These are phyloP conservation scores for Nigrospora oryzae DNA, from an alignment of 2,329 filamentous ascomycete genomes.

Conservation along the genomic window DNA sequence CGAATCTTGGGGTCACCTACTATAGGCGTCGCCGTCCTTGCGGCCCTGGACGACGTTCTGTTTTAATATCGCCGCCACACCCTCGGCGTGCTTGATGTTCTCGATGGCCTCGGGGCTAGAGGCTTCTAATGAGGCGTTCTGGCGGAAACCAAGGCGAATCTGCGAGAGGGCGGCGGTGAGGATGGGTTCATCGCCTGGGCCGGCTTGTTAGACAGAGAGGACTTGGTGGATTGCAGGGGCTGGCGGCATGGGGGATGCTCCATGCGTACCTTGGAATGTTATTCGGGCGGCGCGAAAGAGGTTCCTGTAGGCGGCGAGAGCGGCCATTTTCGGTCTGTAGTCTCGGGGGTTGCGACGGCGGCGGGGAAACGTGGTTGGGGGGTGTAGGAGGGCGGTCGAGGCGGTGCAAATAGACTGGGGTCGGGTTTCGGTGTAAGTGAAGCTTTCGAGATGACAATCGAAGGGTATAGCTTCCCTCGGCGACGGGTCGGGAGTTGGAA, in stretches of 20 bases:
- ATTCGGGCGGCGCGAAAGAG: conserved; percentile 73
- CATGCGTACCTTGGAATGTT: conserved; percentile 66
- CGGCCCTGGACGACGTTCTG: conserved; percentile 82
- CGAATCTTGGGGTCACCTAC: conserved; percentile 35
- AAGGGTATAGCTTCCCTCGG: too few relatives aligned
- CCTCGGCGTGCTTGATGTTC: conserved; percentile 70
- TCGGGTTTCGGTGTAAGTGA: too few relatives aligned
- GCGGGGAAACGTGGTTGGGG: too few relatives aligned
- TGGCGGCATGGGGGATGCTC: not conserved
- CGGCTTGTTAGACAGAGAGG: not conserved
- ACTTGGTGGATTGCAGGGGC: not conserved
- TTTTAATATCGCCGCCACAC: conserved; percentile 70
- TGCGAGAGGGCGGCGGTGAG: conserved; percentile 63
- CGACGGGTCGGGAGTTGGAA: too few relatives aligned
- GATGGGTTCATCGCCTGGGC: conserved; percentile 58
- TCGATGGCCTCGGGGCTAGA: conserved; percentile 50
- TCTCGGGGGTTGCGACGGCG: too few relatives aligned
- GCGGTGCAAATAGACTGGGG: too few relatives aligned
- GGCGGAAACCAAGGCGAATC: conserved; percentile 67
- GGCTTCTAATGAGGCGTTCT: conserved; percentile 50
- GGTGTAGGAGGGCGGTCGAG: too few relatives aligned
- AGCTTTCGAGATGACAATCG: too few relatives aligned
- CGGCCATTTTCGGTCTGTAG: conserved; percentile 39
- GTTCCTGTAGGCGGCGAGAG: conserved; percentile 59
- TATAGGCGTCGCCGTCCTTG: conserved; percentile 45